These are phyloP conservation scores for Drechslera avenae DNA, from an alignment of 2,329 filamentous ascomycete genomes.

Conservation along the genomic window DNA sequence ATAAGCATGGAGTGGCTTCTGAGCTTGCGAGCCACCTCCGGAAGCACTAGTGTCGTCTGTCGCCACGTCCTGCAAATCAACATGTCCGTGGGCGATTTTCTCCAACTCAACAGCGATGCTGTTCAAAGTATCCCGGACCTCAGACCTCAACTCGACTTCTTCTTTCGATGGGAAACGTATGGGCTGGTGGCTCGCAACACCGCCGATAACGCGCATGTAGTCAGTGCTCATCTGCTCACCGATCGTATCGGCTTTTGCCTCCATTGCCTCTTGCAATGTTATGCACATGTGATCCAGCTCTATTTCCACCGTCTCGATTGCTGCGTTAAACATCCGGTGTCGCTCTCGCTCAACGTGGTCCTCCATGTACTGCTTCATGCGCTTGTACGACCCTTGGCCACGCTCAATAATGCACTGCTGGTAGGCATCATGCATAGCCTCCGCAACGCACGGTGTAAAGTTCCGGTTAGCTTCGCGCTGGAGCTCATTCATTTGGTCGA, in stretches of 20 bases:
- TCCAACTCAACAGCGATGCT: constrained; percentile 30
- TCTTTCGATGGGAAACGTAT: constrained; percentile 9
- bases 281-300: constrained; percentile 52
- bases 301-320: constrained; percentile 50
- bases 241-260: constrained; percentile 54
- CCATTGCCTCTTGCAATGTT: constrained; percentile 51
- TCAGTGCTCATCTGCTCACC: constrained; percentile 44
- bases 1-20: neutral
- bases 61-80: neutral
- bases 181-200: constrained; percentile 15
- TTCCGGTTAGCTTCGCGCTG: constrained; percentile 61
- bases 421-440: constrained; percentile 57
- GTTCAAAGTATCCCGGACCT: constrained; percentile 23
- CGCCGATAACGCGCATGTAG: constrained; percentile 46
- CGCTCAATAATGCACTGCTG: constrained; percentile 50
- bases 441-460: constrained; percentile 57
- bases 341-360: constrained; percentile 51
- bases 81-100: constrained; percentile 25
- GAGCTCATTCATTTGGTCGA: constrained; percentile 48
- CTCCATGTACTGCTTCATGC: constrained; percentile 60
- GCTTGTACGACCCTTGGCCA: constrained; percentile 54
- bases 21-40: neutral
- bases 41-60: neutral
- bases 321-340: constrained; percentile 57
- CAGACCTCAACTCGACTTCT: constrained; percentile 20